Percentiles rank a stretch among this genome's conserved stretches.
Evolutionary conservation across 306 rosid genomes (phyloP).

Genomic region (Rosa multiflora): DNA sequence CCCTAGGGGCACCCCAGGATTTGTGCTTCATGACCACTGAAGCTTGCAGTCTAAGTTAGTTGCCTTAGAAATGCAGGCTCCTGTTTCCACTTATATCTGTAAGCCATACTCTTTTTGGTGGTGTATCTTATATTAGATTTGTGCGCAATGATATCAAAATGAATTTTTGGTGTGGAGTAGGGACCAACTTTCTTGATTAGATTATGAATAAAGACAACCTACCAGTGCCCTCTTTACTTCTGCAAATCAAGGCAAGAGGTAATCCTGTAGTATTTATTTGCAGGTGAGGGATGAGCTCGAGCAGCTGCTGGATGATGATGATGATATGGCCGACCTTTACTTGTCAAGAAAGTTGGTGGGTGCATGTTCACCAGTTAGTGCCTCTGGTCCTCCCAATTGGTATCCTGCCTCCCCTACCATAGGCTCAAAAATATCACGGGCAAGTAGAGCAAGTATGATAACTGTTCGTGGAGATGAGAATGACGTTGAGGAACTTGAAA

Average conservation of each 20-base stretch:
- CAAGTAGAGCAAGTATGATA: constrained; percentile 71
- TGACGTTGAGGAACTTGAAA: constrained; percentile 85
- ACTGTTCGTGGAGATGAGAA: constrained; percentile 65
- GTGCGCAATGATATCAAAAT: neutral
- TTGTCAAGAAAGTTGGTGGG: constrained; percentile 76
- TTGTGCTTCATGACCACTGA: neutral
- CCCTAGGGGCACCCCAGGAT: neutral
- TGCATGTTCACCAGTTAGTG: constrained; percentile 70
- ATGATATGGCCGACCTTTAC: constrained; percentile 97
- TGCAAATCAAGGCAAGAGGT: constrained; percentile 1
- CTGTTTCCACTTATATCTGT: neutral
- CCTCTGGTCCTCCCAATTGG: constrained; percentile 58
- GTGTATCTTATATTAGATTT: neutral
- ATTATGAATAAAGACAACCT: constrained; percentile 14
- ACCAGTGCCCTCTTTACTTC: constrained; percentile 6
- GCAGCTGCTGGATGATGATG: constrained; percentile 91
- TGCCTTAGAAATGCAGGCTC: neutral
- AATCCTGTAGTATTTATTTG: constrained; percentile 6
- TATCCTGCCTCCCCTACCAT: constrained; percentile 56
- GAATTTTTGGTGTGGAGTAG: neutral
- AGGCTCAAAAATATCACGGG: constrained; percentile 75
- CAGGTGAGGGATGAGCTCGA: constrained; percentile 94
- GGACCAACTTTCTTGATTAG: constrained; percentile 9
- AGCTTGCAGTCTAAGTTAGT: neutral
- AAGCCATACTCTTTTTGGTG: neutral